A percentile compares a stretch with the other conserved stretches of the same genome.
These are phyloP conservation scores for Tolypocladium ophioglossoides DNA, from an alignment of 2,329 filamentous ascomycete genomes.

Conservation along the genomic window DNA sequence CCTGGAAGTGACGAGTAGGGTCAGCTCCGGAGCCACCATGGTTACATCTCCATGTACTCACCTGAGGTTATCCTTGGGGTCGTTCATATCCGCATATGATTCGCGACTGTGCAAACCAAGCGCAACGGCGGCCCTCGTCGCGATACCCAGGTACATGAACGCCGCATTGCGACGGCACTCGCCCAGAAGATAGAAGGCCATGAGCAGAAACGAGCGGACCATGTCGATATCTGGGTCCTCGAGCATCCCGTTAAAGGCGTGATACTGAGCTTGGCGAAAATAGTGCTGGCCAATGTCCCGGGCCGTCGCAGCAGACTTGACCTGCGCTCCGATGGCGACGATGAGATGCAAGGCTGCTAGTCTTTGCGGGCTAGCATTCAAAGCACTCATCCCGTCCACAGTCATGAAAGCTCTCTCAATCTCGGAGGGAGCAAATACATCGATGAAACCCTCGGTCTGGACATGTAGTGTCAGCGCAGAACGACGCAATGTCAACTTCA, in stretches of 20 bases:
- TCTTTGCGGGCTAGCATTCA: slow-evolving; percentile 1
- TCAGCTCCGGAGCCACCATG: not conserved
- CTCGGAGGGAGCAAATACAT: slow-evolving; percentile 19
- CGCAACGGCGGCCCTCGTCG: slow-evolving; percentile 44
- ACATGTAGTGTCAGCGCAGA: not conserved
- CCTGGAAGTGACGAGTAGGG: no score
- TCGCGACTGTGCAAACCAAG: slow-evolving; percentile 39
- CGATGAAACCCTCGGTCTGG: slow-evolving; percentile 23
- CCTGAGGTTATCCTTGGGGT: slow-evolving; percentile 9
- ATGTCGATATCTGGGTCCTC: slow-evolving; percentile 43
- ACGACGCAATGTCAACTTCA: not conserved
- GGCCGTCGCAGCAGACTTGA: slow-evolving; percentile 15
- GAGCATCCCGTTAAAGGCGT: slow-evolving; percentile 38
- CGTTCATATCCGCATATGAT: slow-evolving; percentile 14
- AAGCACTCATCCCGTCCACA: not conserved
- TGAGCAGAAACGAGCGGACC: slow-evolving; percentile 40
- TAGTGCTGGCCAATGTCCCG: slow-evolving; percentile 23
- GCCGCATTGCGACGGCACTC: slow-evolving; percentile 48
- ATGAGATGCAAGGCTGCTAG: slow-evolving; percentile 25
- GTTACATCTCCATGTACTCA: slow-evolving; percentile 4
- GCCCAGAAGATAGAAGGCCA: slow-evolving; percentile 49
- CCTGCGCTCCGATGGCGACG: slow-evolving; percentile 43
- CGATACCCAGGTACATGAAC: slow-evolving; percentile 53
- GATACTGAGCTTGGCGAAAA: slow-evolving; percentile 36
- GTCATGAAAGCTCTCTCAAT: slow-evolving; percentile 13